Evolutionary conservation across 1,139 yeast genomes (phyloP), one percentile per base, ranked within the genome.

Genomic region (Scheffersomyces lignicola): DNA sequence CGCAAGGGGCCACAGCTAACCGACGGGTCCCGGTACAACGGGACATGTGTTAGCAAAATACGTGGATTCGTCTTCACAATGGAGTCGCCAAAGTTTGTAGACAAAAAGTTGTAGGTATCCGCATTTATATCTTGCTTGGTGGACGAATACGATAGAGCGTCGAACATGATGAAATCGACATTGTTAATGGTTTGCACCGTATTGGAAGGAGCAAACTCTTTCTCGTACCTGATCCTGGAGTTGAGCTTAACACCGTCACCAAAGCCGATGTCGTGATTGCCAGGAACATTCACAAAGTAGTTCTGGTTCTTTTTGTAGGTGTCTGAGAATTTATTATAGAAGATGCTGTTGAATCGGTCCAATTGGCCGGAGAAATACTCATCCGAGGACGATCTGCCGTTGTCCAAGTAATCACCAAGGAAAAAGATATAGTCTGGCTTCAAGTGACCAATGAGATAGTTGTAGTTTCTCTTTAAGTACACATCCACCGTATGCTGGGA

Each of bases 261-360:
- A 53, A 69, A 72, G 1, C 83, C 83, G 25, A 76, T 67, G 52
- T 76, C 83, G 47, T 76, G 82, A 46, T 76, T 76, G 2, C 83
- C 83, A 0, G 80, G 76, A 1, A 73, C 55, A 37, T 69, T 65
- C 7, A 54, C 44, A 37, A 63, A 60, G 49, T 53, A 54, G 36
- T 56, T 61, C 23, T 43, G 38, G 14, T 54, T 61, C 7, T 58
- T 47, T 8, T 40, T 41, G 36, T 63, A 56, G 10, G 7, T 20
- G 4, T 14, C 18, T 11, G 49, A 49, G 24, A 33, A 42, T 2
- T 37, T 40, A 22, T 51, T 39, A 16, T 44, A 41, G 47, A 76
- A 76, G 3, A 76, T 62, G 6, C 43, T 45, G 13, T 59, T 48
- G 49, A 76, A 76, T 27, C 81, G 54, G 3, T 39, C 32, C 24